Conservation (phyloP, 768 basidiomycete species). For the Russula earlei region DNA sequence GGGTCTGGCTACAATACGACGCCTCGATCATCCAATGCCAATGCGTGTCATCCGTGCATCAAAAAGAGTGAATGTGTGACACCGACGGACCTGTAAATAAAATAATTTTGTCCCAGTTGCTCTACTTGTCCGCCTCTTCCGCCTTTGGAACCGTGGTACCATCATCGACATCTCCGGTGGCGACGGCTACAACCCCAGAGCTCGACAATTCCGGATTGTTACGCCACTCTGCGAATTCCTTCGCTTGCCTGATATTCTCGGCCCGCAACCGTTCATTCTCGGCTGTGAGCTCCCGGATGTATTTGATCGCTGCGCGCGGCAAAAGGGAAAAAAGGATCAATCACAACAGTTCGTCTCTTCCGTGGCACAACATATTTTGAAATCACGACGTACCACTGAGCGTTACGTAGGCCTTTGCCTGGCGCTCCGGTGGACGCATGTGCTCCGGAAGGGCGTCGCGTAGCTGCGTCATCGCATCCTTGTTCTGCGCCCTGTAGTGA, state of each 20-base stretch:
- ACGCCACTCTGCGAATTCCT: not conserved
- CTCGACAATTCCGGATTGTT: not conserved
- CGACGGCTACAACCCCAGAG: constrained; percentile 2
- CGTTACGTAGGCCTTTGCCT: constrained; percentile 14
- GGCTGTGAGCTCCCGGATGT: constrained; percentile 12
- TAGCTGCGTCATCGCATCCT: constrained; percentile 18
- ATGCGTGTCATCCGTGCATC: constrained; percentile 7
- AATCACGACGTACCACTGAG: constrained; percentile 12
- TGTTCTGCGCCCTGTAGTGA: constrained; percentile 17
- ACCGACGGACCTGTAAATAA: constrained; percentile 1
- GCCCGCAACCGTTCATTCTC: constrained; percentile 13
- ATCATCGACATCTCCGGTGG: not conserved
- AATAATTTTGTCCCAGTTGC: constrained; percentile 13
- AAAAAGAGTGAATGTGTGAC: constrained; percentile 5
- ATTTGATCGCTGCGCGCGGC: constrained; percentile 14
- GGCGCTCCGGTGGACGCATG: constrained; percentile 16
- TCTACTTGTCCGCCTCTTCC: constrained; percentile 7
- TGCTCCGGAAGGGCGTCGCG: constrained; percentile 16
- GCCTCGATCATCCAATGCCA: constrained; percentile 6
- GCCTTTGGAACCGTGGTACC: not conserved
- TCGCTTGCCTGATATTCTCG: constrained; percentile 11
- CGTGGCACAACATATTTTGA: not conserved
- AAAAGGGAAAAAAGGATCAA: not conserved
- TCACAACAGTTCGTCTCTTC: not conserved
- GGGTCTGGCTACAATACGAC: not conserved